A percentile compares a stretch with the other conserved stretches of the same genome.
phyloP scores from a whole-genome alignment of 1,139 yeast genomes.

The Hanseniaspora sp. region DNA sequence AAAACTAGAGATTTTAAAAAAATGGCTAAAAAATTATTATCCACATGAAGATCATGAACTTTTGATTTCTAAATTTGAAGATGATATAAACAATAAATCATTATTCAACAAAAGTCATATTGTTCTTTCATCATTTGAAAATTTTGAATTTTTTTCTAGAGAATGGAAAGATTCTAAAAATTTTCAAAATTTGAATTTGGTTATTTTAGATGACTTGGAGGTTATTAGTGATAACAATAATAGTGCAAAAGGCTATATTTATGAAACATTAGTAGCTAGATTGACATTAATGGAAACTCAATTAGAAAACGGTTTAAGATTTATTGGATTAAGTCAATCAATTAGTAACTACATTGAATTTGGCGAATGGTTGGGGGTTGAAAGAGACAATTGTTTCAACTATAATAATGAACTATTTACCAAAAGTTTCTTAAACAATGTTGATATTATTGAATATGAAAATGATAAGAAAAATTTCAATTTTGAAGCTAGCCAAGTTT shows the following conservation, averaged over 20 bases:
- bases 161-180: slow-evolving; percentile 73
- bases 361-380: slow-evolving; percentile 77
- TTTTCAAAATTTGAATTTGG: slow-evolving; percentile 53
- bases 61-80: slow-evolving; percentile 46
- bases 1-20: slow-evolving; percentile 38
- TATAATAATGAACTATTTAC: slow-evolving; percentile 23
- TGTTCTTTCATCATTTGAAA: slow-evolving; percentile 67
- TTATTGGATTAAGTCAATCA: slow-evolving; percentile 59
- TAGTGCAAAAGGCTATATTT: slow-evolving; percentile 43
- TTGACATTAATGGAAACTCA: slow-evolving; percentile 60
- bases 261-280: slow-evolving; percentile 63
- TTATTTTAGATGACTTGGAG: slow-evolving; percentile 54
- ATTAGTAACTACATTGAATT: slow-evolving; percentile 66
- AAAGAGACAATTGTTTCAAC: slow-evolving; percentile 48
- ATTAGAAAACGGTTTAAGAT: slow-evolving; percentile 42
- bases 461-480: not conserved
- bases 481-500: not conserved
- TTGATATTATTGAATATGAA: not conserved
- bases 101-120: slow-evolving; percentile 50
- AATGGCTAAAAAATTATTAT: slow-evolving; percentile 45
- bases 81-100: slow-evolving; percentile 50
- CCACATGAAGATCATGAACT: slow-evolving; percentile 39
- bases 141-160: slow-evolving; percentile 60
- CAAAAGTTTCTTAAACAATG: not conserved
- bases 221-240: slow-evolving; percentile 53